These are phyloP conservation scores for Fusarium sp. DNA, from an alignment of 2,329 filamentous ascomycete species.

Conservation along the genomic window DNA sequence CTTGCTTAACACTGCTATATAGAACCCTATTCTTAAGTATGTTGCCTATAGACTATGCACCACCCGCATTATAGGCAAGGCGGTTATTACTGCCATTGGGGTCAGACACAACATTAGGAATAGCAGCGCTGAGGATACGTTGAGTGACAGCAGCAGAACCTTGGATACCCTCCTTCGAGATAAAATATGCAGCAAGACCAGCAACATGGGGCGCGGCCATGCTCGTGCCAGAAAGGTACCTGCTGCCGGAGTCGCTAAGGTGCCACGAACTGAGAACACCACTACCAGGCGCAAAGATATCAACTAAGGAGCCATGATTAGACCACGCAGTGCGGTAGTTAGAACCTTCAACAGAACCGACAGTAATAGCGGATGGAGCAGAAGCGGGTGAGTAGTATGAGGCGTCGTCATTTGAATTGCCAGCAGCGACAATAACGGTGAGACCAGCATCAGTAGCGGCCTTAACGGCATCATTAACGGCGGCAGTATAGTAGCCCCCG, in stretches of 20 bases:
- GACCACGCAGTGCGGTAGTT: neutral
- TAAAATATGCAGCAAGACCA: slow-evolving; percentile 71
- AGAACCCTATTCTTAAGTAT: too few species aligned
- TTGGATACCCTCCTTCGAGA: slow-evolving; percentile 44
- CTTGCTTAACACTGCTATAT: too few species aligned
- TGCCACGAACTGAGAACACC: neutral
- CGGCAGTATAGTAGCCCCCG: neutral
- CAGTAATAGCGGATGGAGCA: slow-evolving; percentile 4
- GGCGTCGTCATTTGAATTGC: neutral
- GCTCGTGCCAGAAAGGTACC: slow-evolving; percentile 19
- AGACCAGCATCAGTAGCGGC: slow-evolving; percentile 4
- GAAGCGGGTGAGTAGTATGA: slow-evolving; percentile 2
- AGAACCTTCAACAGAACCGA: neutral
- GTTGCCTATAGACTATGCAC: neutral
- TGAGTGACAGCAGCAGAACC: slow-evolving; percentile 2
- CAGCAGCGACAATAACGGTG: slow-evolving; percentile 3
- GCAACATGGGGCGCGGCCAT: slow-evolving; percentile 68
- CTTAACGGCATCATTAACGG: neutral
- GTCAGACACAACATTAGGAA: neutral
- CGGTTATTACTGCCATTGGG: neutral
- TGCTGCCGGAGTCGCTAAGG: neutral
- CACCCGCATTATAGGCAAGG: slow-evolving; percentile 14
- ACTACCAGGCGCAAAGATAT: slow-evolving; percentile 14
- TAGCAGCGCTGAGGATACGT: slow-evolving; percentile 10
- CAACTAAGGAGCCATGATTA: slow-evolving; percentile 3